Evolutionary conservation across 768 basidiomycete species (phyloP), one percentile per base, ranked within the genome.

Genomic region (Boletus reticuloceps): DNA sequence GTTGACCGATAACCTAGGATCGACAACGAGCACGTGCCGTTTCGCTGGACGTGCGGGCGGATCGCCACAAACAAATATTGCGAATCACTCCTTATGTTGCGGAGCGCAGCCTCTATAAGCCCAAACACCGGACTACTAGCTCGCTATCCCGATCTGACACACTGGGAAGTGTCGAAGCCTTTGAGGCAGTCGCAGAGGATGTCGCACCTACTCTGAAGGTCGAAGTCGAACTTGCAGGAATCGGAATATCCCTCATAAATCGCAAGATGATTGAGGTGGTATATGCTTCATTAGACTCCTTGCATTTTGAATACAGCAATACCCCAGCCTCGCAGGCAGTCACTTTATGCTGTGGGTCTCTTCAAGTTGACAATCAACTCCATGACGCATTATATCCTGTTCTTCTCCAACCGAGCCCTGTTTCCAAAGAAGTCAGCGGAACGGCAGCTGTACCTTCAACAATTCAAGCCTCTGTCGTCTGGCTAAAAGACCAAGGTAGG

Each of bases 281-380:
- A 45, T 98, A 98, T 67, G 71, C 91, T 25, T 89, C 91, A 2
- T 73, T 91, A 60, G 85, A 89, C 43, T 76, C 81, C 14, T 77
- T 98, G 52, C 87, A 88, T 62, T 80, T 98, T 56, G 91, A 94
- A 62, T 98, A 95, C 71, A 82, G 79, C 40, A 82, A 89, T 64
- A 95, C 87, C 65, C 74, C 81, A 1, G 78, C 87, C 37, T 87
- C 91, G 6, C 92, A 95, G 64, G 82, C 90, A 2, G 77, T 94
- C 50, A 91, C 83, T 46, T 38, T 98, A 36, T 83, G 88, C 9
- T 89, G 88, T 65, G 91, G 89, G n/a, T 86, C 80, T 62, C 78
- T 99, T 12, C 95, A 98, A 69, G 82, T 98, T 55, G 97, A 99
- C 74, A 99, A 98, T 67, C 97, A 99, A 68, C 82, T 99, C 13